phyloP scores from a whole-genome alignment of 1,284 basidiomycete species.

The Xerocomus amazonicus region DNA sequence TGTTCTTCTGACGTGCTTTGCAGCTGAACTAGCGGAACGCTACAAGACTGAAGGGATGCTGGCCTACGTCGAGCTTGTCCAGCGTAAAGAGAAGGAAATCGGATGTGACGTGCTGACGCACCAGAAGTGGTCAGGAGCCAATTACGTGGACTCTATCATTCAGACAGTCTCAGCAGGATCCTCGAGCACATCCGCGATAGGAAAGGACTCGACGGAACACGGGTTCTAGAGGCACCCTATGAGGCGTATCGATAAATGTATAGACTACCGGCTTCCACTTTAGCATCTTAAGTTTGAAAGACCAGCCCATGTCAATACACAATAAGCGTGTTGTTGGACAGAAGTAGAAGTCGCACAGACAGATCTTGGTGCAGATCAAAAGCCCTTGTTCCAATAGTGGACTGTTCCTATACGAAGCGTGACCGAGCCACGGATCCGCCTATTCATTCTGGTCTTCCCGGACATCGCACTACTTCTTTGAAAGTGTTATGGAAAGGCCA shows the following conservation, averaged over 20 bases:
- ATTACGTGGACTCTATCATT: slow-evolving; percentile 80
- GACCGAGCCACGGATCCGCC: slow-evolving; percentile 4
- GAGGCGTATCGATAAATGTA: slow-evolving; percentile 17
- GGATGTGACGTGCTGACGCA: slow-evolving; percentile 91
- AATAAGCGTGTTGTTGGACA: background rate
- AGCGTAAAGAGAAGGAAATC: slow-evolving; percentile 85
- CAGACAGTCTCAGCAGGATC: slow-evolving; percentile 78
- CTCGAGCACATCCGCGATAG: slow-evolving; percentile 76
- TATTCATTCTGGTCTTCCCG: background rate
- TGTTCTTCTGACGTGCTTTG: slow-evolving; percentile 2
- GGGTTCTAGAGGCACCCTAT: slow-evolving; percentile 50
- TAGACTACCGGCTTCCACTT: background rate
- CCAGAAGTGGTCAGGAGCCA: slow-evolving; percentile 90
- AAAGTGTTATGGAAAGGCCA: slow-evolving; percentile 6
- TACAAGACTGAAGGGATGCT: slow-evolving; percentile 87
- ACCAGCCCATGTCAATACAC: slow-evolving; percentile 6
- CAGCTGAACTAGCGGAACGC: slow-evolving; percentile 70
- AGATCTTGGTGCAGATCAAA: slow-evolving; percentile 17
- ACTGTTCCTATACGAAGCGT: background rate
- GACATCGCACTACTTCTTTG: slow-evolving; percentile 4
- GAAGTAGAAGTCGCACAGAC: slow-evolving; percentile 10
- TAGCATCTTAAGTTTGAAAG: slow-evolving; percentile 5
- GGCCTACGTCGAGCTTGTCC: slow-evolving; percentile 81
- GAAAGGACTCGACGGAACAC: slow-evolving; percentile 85
- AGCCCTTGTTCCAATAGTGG: background rate